Conservation (phyloP, 2,329 filamentous ascomycete species). For the Stemphylium lycopersici region DNA sequence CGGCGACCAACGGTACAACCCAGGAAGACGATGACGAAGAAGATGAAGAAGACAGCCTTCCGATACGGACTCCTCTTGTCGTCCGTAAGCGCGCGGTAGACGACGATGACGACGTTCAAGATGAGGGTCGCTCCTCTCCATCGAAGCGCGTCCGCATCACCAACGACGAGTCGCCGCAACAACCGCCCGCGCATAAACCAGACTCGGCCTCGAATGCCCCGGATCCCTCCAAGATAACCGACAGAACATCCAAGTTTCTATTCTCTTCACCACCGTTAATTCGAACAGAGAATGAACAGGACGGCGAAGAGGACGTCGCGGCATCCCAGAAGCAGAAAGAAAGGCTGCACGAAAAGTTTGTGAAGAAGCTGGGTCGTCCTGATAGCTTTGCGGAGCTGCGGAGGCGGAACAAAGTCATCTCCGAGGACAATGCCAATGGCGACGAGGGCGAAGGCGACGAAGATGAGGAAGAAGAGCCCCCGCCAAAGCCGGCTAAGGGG, state of each 20-base stretch:
- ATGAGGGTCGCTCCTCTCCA: constrained; percentile 27
- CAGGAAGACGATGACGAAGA: constrained; percentile 3
- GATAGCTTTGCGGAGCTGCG: constrained; percentile 77
- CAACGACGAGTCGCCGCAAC: constrained; percentile 26
- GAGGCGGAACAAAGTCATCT: constrained; percentile 62
- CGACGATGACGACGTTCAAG: constrained; percentile 48
- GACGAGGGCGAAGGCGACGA: constrained; percentile 64
- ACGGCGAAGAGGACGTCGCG: constrained; percentile 56
- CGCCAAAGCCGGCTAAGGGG: constrained; percentile 57
- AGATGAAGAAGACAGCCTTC: constrained; percentile 23
- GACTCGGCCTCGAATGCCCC: constrained; percentile 31
- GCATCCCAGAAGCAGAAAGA: constrained; percentile 65
- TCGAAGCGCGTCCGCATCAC: constrained; percentile 48
- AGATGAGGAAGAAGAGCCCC: constrained; percentile 61
- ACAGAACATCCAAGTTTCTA: constrained; percentile 63
- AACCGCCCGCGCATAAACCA: constrained; percentile 31
- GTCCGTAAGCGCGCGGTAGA: constrained; percentile 42
- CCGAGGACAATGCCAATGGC: constrained; percentile 60
- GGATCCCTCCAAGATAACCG: constrained; percentile 49
- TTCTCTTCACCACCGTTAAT: constrained; percentile 60
- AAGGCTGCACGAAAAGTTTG: constrained; percentile 80
- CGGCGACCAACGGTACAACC: constrained; percentile 15
- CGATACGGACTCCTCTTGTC: constrained; percentile 9
- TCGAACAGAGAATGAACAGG: constrained; percentile 39
- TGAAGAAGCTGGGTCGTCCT: constrained; percentile 85